phyloP scores from a whole-genome alignment of 257 asterid species.

The Lavandula angustifolia region DNA sequence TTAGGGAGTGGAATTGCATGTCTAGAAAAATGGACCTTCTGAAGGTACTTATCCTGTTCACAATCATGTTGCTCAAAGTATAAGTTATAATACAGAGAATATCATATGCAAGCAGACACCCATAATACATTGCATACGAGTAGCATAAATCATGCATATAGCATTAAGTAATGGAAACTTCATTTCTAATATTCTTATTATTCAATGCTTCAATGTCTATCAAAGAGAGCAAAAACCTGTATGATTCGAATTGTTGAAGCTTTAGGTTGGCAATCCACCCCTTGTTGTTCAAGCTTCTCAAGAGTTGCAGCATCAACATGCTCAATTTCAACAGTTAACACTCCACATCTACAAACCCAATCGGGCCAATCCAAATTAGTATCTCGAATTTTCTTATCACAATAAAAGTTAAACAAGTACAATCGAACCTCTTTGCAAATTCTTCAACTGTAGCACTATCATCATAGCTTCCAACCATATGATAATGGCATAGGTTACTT shows the following conservation, averaged over 20 bases:
- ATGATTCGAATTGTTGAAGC: slow-evolving; percentile 88
- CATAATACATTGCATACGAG: background rate
- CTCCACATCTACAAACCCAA: slow-evolving; percentile 76
- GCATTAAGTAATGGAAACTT: background rate
- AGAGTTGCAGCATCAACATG: slow-evolving; percentile 92
- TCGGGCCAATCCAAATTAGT: slow-evolving; percentile 35
- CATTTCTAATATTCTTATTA: background rate
- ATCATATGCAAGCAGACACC: slow-evolving; percentile 9
- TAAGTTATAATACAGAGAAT: slow-evolving; percentile 21
- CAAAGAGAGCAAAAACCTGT: slow-evolving; percentile 53
- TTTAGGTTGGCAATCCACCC: slow-evolving; percentile 96
- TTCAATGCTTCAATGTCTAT: background rate
- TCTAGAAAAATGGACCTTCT: slow-evolving; percentile 84
- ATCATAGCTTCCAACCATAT: slow-evolving; percentile 83
- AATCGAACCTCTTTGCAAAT: slow-evolving; percentile 73
- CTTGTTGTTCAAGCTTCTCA: slow-evolving; percentile 84
- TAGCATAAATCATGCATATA: background rate
- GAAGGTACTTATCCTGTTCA: slow-evolving; percentile 88
- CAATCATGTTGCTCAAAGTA: slow-evolving; percentile 18
- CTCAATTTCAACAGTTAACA: slow-evolving; percentile 87
- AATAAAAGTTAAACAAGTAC: background rate
- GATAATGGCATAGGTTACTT: slow-evolving; percentile 66
- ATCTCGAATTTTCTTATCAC: background rate
- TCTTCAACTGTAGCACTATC: slow-evolving; percentile 84
- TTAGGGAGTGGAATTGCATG: slow-evolving; percentile 79